Base-by-base conservation (phyloP, 148 eudicot genomes). In the Chenopodium berlandieri region DNA sequence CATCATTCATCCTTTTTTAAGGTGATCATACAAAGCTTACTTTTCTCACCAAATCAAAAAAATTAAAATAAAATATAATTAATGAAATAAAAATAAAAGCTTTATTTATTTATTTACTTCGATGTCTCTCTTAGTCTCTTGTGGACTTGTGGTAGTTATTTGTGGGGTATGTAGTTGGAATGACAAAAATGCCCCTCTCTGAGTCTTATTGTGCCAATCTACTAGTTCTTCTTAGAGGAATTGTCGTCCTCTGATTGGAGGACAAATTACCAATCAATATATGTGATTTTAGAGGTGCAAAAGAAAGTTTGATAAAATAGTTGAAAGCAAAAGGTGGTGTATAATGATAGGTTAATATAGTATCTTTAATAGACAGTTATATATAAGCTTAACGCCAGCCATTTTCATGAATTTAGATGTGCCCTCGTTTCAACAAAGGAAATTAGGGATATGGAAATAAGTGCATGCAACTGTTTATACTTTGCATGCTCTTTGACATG, bases 321-420 rank as follows among this genome's bases (percentile, higher is more conserved):
- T 47, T 52, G 47, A 34, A 34, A 54, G 60, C 44, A 31, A 54
- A 37, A 52, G 22, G 40, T 79, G 67, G 67, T 40, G 22, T 23
- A 22, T 9, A 6, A 56, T 78, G 76, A 80, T 73, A 80, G 71
- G 71, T 72, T 80, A 73, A 3, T 72, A 71, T 46, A 71, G 58
- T 37, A 71, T 80, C 76, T 48, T 27, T 62, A 14, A 52, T 23
- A 7, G 7, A 12, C 46, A 27, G 32, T 23, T n/a, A 65, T 81
- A 23, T n/a, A 65, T 81, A 23, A 27, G 78, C 46, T 48, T 81
- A 74, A 50, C 40, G 47, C 44, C 73, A 64, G 47, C 44, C 73
- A 64, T 66, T 68, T 81, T 75, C 71, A 68, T 20, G 27, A 68
- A 81, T 37, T 37, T 25, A 67, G 37, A 0, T 40, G 44, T 40